Evolutionary conservation across 768 basidiomycete genomes (phyloP).

Genomic region (Mycena latifolia): DNA sequence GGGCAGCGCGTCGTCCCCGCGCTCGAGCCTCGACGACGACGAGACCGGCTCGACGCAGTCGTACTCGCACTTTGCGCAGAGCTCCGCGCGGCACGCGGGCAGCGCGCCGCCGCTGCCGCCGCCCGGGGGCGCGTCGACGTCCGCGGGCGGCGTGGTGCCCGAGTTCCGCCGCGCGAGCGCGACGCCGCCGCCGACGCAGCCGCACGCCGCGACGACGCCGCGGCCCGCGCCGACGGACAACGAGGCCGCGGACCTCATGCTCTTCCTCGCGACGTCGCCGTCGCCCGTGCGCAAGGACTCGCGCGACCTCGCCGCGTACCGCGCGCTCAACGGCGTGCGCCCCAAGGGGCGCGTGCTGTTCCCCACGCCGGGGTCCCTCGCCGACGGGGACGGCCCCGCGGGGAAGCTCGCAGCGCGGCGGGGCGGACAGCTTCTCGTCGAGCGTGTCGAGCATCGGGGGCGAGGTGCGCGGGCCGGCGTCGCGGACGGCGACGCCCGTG

Average conservation of each 20-base stretch:
- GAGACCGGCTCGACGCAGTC: slow-evolving; percentile 74
- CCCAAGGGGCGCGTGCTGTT: slow-evolving; percentile 81
- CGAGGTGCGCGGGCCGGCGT: slow-evolving; percentile 41
- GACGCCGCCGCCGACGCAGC: slow-evolving; percentile 37
- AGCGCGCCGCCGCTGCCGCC: slow-evolving; percentile 20
- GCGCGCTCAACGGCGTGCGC: slow-evolving; percentile 68
- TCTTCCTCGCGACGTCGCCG: slow-evolving; percentile 87
- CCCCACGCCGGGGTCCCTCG: slow-evolving; percentile 49
- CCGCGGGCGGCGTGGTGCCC: slow-evolving; percentile 42
- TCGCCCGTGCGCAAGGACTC: slow-evolving; percentile 78
- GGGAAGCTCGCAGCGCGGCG: slow-evolving; percentile 46
- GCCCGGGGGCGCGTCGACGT: slow-evolving; percentile 51
- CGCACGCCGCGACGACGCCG: slow-evolving; percentile 48
- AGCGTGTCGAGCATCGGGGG: slow-evolving; percentile 56
- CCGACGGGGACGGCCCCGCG: slow-evolving; percentile 37
- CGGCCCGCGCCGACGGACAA: slow-evolving; percentile 75
- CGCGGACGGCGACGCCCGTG: slow-evolving; percentile 31
- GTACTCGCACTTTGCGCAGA: slow-evolving; percentile 74
- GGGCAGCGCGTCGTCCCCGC: slow-evolving; percentile 73
- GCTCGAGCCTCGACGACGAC: slow-evolving; percentile 79
- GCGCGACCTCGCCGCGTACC: slow-evolving; percentile 68
- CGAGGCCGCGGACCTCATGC: slow-evolving; percentile 89
- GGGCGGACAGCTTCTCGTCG: slow-evolving; percentile 56
- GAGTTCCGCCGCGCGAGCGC: slow-evolving; percentile 50
- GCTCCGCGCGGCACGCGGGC: slow-evolving; percentile 67